Percentiles rank a stretch among this genome's conserved stretches.
Conservation (phyloP, 2,329 filamentous ascomycete species). For the Colletotrichum noveboracense region DNA sequence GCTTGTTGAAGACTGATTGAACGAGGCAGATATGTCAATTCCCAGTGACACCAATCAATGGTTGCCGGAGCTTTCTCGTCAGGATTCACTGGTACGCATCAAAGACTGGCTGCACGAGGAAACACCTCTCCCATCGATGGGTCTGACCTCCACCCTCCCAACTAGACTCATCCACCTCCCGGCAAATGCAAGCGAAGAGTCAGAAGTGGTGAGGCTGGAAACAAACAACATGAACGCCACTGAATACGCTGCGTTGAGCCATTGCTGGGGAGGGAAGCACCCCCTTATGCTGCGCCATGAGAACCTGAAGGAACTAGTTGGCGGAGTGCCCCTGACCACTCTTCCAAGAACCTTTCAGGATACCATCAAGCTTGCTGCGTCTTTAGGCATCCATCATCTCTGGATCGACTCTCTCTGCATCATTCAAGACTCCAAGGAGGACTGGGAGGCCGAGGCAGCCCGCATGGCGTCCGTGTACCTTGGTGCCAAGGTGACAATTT, state of each 20-base stretch:
- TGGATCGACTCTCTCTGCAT: not conserved
- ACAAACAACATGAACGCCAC: fast-evolving
- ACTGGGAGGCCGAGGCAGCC: not conserved
- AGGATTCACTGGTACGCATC: not conserved
- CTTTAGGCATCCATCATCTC: not conserved
- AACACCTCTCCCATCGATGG: not conserved
- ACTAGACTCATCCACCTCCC: not conserved
- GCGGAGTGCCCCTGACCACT: not conserved
- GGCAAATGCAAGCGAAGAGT: not conserved
- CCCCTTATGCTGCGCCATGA: not conserved
- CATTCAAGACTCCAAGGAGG: not conserved
- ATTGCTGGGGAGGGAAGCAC: not conserved
- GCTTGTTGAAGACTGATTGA: not conserved
- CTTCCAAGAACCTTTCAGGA: not conserved
- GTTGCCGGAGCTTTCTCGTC: not conserved
- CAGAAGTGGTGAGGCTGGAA: not conserved
- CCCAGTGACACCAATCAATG: not conserved
- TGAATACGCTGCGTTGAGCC: not conserved
- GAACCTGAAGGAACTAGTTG: fast-evolving
- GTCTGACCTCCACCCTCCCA: not conserved
- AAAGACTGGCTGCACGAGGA: not conserved
- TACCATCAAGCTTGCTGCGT: not conserved
- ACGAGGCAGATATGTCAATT: not conserved
- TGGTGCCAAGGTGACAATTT: not conserved
- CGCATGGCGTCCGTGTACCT: not conserved